Evolutionary conservation across 2,329 filamentous ascomycete species (phyloP), one percentile per base, ranked within the genome.

Genomic region (Cercospora janseana): DNA sequence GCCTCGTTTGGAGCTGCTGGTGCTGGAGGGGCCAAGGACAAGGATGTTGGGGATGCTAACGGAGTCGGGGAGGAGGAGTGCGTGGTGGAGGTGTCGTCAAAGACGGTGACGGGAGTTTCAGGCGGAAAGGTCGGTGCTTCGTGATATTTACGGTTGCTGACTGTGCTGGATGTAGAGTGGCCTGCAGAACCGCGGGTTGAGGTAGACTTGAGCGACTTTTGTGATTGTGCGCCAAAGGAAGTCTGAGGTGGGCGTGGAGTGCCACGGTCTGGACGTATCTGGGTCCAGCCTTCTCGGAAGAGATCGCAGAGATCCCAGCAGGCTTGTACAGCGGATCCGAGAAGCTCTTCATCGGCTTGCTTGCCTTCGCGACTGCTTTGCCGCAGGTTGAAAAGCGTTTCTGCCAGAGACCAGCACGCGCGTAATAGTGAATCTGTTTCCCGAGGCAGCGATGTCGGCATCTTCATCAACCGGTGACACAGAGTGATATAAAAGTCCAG

Each of bases 401-500:
- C 91, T 6, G 91, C 89, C 9, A 97, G 72, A 3, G 85, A 81
- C 92, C 92, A 96, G 65, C 91, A 95, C 16, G 90, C 88, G 48
- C 85, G 80, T 3, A 96, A 77, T 3, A 96, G 76, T 5, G 87
- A 84, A 66, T 95, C 90, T 0, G 88, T 92, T 63, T 95, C 88
- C 55, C 87, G 85, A 0, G 83, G 84, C 2, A 91, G 70, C 21
- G 88, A 85, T 46, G 81, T 86, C 50, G 88, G 81, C 68, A 95
- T 89, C 68, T 95, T 96, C 90, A 96, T 96, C n/a, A 96, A 72
- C 29, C 92, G 83, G 68, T 96, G 92, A 64, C 92, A 96, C 2
- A 97, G 70, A 0, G 92, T 95, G 59, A 95, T 86, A 64, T 96
- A 96, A 62, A 96, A 96, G 63, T 96, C 92, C 49, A 97, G 70